Percentiles rank a stretch among this genome's conserved stretches.
These are phyloP conservation scores for Pseudoturritis turrita DNA, from an alignment of 345 rosid genomes.

Conservation along the genomic window DNA sequence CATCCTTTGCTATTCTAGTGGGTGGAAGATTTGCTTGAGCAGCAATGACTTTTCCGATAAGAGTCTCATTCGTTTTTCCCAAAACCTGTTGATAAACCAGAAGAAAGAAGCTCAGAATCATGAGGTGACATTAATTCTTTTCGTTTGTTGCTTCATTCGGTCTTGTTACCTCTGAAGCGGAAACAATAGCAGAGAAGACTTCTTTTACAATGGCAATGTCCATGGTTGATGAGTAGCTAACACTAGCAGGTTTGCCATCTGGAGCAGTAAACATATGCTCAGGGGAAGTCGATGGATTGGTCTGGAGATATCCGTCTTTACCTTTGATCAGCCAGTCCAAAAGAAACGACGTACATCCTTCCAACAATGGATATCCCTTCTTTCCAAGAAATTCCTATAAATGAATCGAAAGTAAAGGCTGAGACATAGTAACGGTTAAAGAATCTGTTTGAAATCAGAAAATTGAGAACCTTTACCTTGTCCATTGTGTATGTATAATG, in stretches of 20 bases:
- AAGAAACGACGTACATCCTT: conserved; percentile 73
- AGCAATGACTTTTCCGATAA: conserved; percentile 49
- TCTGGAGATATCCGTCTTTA: conserved; percentile 63
- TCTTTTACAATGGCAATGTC: conserved; percentile 80
- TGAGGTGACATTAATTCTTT: neutral
- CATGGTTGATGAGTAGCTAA: conserved; percentile 97
- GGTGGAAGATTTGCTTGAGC: conserved; percentile 71
- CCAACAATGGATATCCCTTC: conserved; percentile 78
- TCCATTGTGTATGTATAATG: conserved; percentile 79
- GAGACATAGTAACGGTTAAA: neutral
- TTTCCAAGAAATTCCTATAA: conserved; percentile 69
- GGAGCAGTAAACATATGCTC: conserved; percentile 82
- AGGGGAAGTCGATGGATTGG: conserved; percentile 97
- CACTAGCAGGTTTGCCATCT: conserved; percentile 71
- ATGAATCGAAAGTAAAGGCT: neutral
- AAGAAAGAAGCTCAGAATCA: conserved; percentile 3
- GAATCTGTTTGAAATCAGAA: neutral
- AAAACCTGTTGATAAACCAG: conserved; percentile 46
- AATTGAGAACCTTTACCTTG: conserved; percentile 45
- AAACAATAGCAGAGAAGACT: conserved; percentile 62
- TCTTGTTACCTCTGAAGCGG: conserved; percentile 75
- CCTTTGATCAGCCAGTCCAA: conserved; percentile 94
- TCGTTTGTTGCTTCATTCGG: neutral
- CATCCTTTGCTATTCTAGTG: conserved; percentile 62
- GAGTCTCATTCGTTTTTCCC: conserved; percentile 49